phyloP scores from a whole-genome alignment of 1,139 yeast species.

The Lodderomyces orthopsilosis region DNA sequence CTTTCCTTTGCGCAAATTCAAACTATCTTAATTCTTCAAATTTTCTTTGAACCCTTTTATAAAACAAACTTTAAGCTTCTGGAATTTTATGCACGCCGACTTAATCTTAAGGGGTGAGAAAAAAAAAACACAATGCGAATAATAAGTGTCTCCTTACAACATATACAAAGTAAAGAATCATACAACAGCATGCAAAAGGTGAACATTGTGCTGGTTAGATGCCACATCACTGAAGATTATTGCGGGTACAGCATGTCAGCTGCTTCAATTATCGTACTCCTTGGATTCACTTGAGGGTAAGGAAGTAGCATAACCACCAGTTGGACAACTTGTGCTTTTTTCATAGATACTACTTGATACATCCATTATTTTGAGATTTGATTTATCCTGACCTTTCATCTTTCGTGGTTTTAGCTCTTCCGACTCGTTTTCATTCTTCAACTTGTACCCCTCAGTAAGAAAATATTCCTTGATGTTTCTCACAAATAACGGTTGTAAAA shows the following conservation, averaged over 20 bases:
- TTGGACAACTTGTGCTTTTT: conserved; percentile 1
- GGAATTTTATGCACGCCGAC: too few species aligned
- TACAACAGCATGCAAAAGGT: not conserved
- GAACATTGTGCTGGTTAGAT: too few species aligned
- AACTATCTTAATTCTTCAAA: too few species aligned
- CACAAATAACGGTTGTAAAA: conserved; percentile 47
- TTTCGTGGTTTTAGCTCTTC: conserved; percentile 7
- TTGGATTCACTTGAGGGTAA: conserved; percentile 6
- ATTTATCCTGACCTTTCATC: conserved; percentile 1
- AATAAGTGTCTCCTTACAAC: not conserved
- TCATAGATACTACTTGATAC: not conserved
- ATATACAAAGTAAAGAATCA: not conserved
- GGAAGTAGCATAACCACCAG: conserved; percentile 3
- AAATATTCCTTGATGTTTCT: conserved; percentile 38
- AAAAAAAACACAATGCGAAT: not conserved
- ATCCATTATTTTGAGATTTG: conserved; percentile 5
- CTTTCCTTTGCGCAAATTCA: too few species aligned
- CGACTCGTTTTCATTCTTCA: conserved; percentile 19
- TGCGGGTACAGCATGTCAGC: too few species aligned
- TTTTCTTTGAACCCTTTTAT: too few species aligned
- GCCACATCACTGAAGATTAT: too few species aligned
- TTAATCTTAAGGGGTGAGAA: too few species aligned
- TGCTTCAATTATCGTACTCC: conserved; percentile 10
- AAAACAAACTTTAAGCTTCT: too few species aligned
- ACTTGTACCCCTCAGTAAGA: conserved; percentile 25